Base-by-base conservation (phyloP, 129 eudicot species). In the Chrysanthemum makinoi region DNA sequence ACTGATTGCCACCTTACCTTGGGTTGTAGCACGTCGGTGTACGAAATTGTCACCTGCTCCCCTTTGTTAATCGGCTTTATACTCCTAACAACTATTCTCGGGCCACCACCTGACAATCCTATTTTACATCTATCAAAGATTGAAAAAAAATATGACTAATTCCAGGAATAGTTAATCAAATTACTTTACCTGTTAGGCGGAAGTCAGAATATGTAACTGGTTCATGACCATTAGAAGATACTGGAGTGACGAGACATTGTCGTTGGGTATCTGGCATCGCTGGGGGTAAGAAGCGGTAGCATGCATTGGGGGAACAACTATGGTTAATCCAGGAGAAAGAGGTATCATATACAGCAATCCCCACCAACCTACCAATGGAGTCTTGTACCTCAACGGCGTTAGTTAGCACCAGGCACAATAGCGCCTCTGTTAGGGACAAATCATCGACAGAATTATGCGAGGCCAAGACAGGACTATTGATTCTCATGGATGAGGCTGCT, bases 281-380 rank as follows among this genome's bases (percentile, higher is more conserved):
- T 12, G 72, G 68, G 7, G 68, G 49, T 35, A 58, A 58, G 80
- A 90, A 87, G 15, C 76, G 72, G 62, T 86, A 90, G 63, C 83
- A 90, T 10, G 91, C 76, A 75, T 90, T 85, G 3, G 95, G 96
- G 51, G 95, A 90, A 22, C 96, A 90, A 28, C 95, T 87, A 20
- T 90, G 96, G 71, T 90, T 90, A 52, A 90, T 83, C 95, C 95
- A 90, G 9, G 96, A 87, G 75, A 90, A 90, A 0, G 65, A 8
- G 3, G 39, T 6, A 65, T 71, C 83, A 52, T 90, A 90, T 3
- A 87, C 78, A 0, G 88, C 96, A 74, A 90, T 65, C 35, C 96
- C 96, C 1, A 90, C 54, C 4, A 56, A 30, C 22, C 70, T 39
- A n/a, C 85, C 96, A 10, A 57, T 15, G 43, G 66, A 68, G 51